These are phyloP conservation scores for Cutaneotrichosporon curvatum DNA, from an alignment of 1,284 basidiomycete genomes.

Conservation along the genomic window DNA sequence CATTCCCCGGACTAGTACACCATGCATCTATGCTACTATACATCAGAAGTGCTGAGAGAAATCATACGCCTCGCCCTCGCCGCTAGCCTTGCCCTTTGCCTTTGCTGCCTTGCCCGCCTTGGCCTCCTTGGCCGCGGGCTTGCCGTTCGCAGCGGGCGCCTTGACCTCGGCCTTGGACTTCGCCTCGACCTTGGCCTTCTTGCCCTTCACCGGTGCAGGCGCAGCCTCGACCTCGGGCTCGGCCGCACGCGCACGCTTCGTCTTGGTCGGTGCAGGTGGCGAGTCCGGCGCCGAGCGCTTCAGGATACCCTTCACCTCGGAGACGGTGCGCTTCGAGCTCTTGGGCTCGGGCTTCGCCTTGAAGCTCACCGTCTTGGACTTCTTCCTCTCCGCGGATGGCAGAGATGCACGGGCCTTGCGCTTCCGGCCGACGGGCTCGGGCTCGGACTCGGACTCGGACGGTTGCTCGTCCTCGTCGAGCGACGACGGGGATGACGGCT, in stretches of 20 bases:
- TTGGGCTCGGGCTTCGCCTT: constrained; percentile 22
- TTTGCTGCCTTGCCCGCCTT: constrained; percentile 8
- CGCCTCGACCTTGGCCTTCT: constrained; percentile 2
- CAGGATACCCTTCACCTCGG: constrained; percentile 12
- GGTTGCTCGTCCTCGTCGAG: constrained; percentile 33
- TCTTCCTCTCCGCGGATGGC: constrained; percentile 18
- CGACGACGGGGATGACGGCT: constrained; percentile 35
- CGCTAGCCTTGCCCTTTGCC: constrained; percentile 6
- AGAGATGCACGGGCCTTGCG: constrained; percentile 17
- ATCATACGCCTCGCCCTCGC: constrained; percentile 22
- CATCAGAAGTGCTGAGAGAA: constrained; percentile 27
- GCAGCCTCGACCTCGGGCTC: background rate
- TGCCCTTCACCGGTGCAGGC: background rate
- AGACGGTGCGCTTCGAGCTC: constrained; percentile 1
- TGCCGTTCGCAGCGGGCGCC: constrained; percentile 1
- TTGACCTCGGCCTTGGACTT: constrained; percentile 14
- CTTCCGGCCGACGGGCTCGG: constrained; percentile 15
- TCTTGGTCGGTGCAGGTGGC: background rate
- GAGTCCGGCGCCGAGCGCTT: background rate
- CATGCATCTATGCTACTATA: background rate
- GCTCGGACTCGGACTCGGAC: constrained; percentile 25
- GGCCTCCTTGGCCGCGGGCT: background rate
- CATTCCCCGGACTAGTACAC: background rate
- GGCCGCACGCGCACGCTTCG: background rate
- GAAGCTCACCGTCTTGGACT: constrained; percentile 26